These are phyloP conservation scores for Colletotrichum lini DNA, from an alignment of 2,329 filamentous ascomycete genomes.

Conservation along the genomic window DNA sequence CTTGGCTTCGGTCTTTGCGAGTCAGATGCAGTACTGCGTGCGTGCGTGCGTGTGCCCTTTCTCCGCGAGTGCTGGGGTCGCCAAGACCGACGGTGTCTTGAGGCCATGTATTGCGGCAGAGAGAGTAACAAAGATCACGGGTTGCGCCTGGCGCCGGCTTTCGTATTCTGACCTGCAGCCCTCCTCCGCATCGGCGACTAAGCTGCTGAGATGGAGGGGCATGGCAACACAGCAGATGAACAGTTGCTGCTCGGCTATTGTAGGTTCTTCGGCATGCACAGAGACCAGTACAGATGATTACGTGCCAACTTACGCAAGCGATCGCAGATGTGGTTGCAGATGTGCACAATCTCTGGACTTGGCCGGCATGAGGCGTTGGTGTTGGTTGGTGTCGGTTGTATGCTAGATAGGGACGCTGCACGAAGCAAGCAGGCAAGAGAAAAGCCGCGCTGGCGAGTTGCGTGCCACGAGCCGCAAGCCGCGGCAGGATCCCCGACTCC, in stretches of 20 bases:
- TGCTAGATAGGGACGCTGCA: slow-evolving; percentile 35
- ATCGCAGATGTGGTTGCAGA: slow-evolving; percentile 35
- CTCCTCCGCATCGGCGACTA: slow-evolving; percentile 3
- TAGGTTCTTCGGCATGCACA: slow-evolving; percentile 32
- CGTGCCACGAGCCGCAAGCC: slow-evolving; percentile 19
- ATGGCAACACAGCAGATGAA: slow-evolving; percentile 4
- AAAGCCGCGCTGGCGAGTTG: slow-evolving; percentile 10
- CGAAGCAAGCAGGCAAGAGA: slow-evolving; percentile 2
- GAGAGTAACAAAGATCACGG: slow-evolving; percentile 16
- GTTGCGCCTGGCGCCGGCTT: slow-evolving; percentile 30
- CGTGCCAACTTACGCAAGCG: slow-evolving; percentile 38
- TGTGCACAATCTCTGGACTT: slow-evolving; percentile 26
- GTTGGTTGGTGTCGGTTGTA: slow-evolving; percentile 28
- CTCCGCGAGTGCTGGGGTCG: slow-evolving; percentile 16
- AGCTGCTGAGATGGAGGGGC: slow-evolving; percentile 16
- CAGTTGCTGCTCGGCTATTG: slow-evolving; percentile 34
- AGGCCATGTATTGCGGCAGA: slow-evolving; percentile 8
- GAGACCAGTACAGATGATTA: slow-evolving; percentile 23
- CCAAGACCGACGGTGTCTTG: slow-evolving; percentile 21
- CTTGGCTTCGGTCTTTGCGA: slow-evolving; percentile 31
- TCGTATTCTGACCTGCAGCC: slow-evolving; percentile 1
- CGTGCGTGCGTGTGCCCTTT: slow-evolving; percentile 27
- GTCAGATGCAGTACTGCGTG: slow-evolving; percentile 21
- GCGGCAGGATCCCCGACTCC: neutral
- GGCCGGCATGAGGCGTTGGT: slow-evolving; percentile 30